phyloP scores from a whole-genome alignment of 768 basidiomycete species.

The Lentinula edodes region DNA sequence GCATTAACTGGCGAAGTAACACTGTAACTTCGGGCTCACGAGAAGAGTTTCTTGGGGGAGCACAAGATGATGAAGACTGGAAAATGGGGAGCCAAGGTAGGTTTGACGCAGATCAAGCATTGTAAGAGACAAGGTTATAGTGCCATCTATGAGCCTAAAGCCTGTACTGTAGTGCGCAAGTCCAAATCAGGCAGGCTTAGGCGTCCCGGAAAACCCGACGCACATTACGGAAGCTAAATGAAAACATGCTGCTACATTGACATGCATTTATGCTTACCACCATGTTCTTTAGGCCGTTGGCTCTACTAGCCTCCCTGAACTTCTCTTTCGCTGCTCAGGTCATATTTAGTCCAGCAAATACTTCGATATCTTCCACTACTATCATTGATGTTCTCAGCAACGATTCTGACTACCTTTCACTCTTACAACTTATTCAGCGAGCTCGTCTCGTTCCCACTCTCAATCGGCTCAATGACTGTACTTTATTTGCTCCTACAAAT shows the following conservation, averaged over 20 bases:
- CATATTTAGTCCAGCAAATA: constrained; percentile 7
- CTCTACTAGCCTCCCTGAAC: constrained; percentile 17
- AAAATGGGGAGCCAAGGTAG: constrained; percentile 48
- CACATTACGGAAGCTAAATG: neutral
- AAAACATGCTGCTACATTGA: neutral
- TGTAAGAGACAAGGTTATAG: neutral
- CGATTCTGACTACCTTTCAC: constrained; percentile 72
- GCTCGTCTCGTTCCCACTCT: constrained; percentile 88
- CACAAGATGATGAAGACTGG: constrained; percentile 50
- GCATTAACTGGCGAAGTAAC: constrained; percentile 9
- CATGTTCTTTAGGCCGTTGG: constrained; percentile 13
- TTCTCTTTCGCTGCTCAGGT: constrained; percentile 24
- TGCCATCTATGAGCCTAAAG: neutral
- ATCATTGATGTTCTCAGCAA: constrained; percentile 73
- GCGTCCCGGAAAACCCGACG: neutral
- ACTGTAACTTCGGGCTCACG: constrained; percentile 34
- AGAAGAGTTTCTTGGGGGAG: constrained; percentile 52
- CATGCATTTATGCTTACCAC: neutral
- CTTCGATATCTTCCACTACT: constrained; percentile 37
- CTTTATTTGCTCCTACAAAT: constrained; percentile 95
- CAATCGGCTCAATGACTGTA: constrained; percentile 76
- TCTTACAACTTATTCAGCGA: constrained; percentile 74
- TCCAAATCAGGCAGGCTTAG: neutral
- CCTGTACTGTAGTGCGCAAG: neutral
- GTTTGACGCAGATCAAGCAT: constrained; percentile 46